Conservation (phyloP, 108 stramenopile species). For the Bacterosira constricta region DNA sequence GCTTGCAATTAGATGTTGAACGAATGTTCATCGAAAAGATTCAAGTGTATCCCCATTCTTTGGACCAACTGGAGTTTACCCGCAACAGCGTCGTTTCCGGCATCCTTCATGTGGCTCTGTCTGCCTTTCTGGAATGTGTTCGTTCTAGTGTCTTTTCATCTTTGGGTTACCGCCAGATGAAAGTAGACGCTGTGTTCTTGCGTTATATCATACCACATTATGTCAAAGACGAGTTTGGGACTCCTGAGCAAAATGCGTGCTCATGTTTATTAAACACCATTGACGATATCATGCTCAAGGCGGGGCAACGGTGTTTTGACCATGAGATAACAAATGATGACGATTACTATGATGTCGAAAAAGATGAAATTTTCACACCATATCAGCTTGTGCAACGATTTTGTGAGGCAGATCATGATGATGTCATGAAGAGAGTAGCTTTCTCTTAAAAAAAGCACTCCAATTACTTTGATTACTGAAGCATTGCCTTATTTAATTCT, state of each 20-base stretch:
- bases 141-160: constrained; percentile 63
- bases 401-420: constrained; percentile 6
- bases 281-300: constrained; percentile 55
- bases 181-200: constrained; percentile 75
- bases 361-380: constrained; percentile 50
- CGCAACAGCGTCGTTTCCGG: constrained; percentile 63
- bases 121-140: constrained; percentile 63
- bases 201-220: constrained; percentile 80
- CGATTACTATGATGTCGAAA: constrained; percentile 55
- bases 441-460: not conserved
- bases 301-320: constrained; percentile 58
- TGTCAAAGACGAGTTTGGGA: constrained; percentile 66
- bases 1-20: constrained; percentile 83
- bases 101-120: constrained; percentile 65
- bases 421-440: constrained; percentile 17
- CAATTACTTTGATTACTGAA: too few species aligned
- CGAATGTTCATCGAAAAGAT: constrained; percentile 86
- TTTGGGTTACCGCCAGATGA: constrained; percentile 70
- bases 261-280: constrained; percentile 48
- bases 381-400: constrained; percentile 38
- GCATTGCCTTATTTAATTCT: too few species aligned
- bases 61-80: constrained; percentile 52
- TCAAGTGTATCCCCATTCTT: constrained; percentile 65
- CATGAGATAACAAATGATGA: constrained; percentile 39
- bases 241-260: constrained; percentile 53